Evolutionary conservation across 2,329 filamentous ascomycete species (phyloP).

Genomic region (Colletotrichum sidae): DNA sequence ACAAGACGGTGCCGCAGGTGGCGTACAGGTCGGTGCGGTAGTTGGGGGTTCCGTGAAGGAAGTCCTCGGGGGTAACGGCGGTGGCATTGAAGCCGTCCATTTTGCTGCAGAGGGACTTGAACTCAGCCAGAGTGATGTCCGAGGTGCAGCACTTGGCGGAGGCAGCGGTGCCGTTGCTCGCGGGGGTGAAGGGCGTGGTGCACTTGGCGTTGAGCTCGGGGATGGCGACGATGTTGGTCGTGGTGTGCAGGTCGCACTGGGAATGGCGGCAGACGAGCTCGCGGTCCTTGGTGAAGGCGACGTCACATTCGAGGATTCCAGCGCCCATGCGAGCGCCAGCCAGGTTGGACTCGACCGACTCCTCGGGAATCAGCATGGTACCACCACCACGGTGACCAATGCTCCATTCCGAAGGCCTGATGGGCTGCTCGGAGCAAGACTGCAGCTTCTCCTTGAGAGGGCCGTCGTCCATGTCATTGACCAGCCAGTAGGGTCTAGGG

Average conservation of each 20-base stretch:
- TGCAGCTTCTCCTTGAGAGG: constrained; percentile 69
- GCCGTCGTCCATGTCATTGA: constrained; percentile 71
- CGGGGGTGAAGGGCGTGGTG: constrained; percentile 69
- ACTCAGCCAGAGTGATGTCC: constrained; percentile 76
- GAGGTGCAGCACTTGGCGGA: constrained; percentile 77
- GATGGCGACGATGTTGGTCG: constrained; percentile 73
- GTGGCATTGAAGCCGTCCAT: constrained; percentile 74
- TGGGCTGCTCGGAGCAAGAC: constrained; percentile 65
- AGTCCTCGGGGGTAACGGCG: constrained; percentile 68
- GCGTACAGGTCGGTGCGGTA: constrained; percentile 76
- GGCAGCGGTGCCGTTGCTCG: constrained; percentile 62
- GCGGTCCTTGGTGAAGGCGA: constrained; percentile 73
- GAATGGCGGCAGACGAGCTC: constrained; percentile 76
- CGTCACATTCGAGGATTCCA: constrained; percentile 75
- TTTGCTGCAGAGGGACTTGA: constrained; percentile 75
- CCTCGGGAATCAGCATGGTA: constrained; percentile 73
- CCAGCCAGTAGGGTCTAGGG: constrained; percentile 72
- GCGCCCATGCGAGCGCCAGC: constrained; percentile 76
- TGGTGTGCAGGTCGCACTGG: constrained; percentile 76
- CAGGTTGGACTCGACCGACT: constrained; percentile 68
- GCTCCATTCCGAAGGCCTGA: constrained; percentile 65
- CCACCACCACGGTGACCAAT: constrained; percentile 72
- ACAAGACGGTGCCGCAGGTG: constrained; percentile 71
- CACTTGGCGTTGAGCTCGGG: constrained; percentile 74
- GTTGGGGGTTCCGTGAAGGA: constrained; percentile 67